Evolutionary conservation across 2,329 filamentous ascomycete species (phyloP).

Genomic region (Epichloe glyceriae): DNA sequence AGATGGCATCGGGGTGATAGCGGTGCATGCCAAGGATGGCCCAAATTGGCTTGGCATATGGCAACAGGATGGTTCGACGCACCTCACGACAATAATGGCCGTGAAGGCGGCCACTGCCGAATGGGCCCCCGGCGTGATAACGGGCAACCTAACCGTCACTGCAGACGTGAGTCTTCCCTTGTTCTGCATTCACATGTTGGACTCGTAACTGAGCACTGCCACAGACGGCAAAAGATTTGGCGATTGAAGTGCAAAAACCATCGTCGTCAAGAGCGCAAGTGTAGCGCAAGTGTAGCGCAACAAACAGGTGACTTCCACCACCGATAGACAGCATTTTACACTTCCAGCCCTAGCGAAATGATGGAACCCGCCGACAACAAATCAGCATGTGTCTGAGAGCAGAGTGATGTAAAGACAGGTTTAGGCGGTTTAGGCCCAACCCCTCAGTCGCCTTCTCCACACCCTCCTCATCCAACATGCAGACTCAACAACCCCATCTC

Average conservation of each 20-base stretch:
- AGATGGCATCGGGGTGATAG: conserved; percentile 5
- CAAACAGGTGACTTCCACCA: too few species aligned
- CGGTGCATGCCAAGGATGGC: conserved; percentile 6
- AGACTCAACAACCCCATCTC: background rate
- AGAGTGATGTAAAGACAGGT: too few species aligned
- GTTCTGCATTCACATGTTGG: background rate
- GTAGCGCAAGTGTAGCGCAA: background rate
- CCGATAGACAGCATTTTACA: too few species aligned
- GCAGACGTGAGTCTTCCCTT: conserved; percentile 6
- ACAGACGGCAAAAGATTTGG: conserved; percentile 11
- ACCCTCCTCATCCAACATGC: background rate
- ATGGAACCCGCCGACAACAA: too few species aligned
- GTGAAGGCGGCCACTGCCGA: conserved; percentile 1
- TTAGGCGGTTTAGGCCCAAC: too few species aligned
- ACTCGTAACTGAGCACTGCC: background rate
- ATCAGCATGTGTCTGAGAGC: too few species aligned
- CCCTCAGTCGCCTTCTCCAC: background rate
- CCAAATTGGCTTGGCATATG: conserved; percentile 4
- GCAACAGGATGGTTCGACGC: conserved; percentile 3
- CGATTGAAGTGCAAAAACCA: conserved; percentile 7
- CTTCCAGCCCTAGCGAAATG: too few species aligned
- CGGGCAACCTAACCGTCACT: conserved; percentile 2
- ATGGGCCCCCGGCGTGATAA: background rate
- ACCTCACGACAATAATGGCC: background rate
- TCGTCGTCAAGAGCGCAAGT: background rate